Conservation (phyloP, 108 stramenopile genomes). For the Nitzschia putrida region DNA sequence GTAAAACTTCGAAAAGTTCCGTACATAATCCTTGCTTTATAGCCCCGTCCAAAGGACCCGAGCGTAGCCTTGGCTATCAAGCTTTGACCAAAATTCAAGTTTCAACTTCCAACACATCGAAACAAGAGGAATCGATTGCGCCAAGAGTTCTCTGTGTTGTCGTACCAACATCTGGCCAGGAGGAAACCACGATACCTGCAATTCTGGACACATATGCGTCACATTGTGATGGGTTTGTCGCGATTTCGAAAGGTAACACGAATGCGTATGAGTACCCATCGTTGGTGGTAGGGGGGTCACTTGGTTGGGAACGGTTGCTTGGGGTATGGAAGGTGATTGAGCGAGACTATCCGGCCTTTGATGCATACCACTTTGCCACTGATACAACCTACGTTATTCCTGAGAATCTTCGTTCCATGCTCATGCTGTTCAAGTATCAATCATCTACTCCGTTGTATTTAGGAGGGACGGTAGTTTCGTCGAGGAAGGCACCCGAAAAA, state of each 20-base stretch:
- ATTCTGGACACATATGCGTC: constrained; percentile 57
- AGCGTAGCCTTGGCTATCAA: constrained; percentile 42
- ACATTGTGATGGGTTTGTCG: constrained; percentile 72
- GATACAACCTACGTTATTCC: constrained; percentile 85
- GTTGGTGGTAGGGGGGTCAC: not conserved
- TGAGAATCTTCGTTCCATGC: constrained; percentile 66
- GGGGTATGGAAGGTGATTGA: constrained; percentile 64
- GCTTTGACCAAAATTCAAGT: constrained; percentile 81
- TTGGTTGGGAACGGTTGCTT: constrained; percentile 30
- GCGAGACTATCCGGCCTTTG: constrained; percentile 61
- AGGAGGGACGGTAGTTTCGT: constrained; percentile 15
- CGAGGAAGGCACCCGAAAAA: constrained; percentile 32
- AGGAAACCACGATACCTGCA: constrained; percentile 29
- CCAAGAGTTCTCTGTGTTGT: constrained; percentile 56
- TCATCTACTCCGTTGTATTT: constrained; percentile 5
- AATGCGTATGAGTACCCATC: not conserved
- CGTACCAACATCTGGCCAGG: constrained; percentile 46
- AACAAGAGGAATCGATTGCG: no score
- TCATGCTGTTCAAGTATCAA: constrained; percentile 8
- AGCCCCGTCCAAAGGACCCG: constrained; percentile 47
- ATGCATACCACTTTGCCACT: constrained; percentile 71
- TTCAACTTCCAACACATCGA: constrained; percentile 20
- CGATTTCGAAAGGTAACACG: constrained; percentile 36
- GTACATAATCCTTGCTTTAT: constrained; percentile 29
- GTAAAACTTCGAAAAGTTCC: not conserved